phyloP scores from a whole-genome alignment of 768 basidiomycete genomes.

The Pseudohyphozyma bogoriensis region DNA sequence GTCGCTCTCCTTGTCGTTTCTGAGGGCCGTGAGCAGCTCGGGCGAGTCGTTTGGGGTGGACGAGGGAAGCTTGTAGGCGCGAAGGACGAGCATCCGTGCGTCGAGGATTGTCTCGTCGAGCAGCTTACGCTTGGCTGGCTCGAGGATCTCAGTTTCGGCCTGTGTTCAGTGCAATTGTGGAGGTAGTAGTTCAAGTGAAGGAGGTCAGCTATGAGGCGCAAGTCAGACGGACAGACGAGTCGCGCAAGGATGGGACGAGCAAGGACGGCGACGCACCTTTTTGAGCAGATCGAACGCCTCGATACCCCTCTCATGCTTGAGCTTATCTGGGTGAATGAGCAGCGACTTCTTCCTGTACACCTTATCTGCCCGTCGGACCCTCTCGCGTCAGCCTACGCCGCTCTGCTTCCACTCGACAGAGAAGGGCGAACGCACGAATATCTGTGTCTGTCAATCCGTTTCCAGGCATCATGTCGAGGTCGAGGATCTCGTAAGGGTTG shows the following conservation, averaged over 20 bases:
- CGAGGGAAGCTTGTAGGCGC: slow-evolving; percentile 49
- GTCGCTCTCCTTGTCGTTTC: neutral
- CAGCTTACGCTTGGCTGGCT: slow-evolving; percentile 30
- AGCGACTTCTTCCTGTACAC: slow-evolving; percentile 41
- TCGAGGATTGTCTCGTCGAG: slow-evolving; percentile 59
- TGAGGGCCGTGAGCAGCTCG: slow-evolving; percentile 37
- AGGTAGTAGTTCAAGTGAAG: neutral
- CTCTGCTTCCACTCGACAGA: slow-evolving; percentile 23
- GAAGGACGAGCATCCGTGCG: slow-evolving; percentile 57
- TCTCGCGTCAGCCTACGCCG: neutral
- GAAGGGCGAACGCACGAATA: slow-evolving; percentile 40
- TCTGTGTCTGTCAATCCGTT: slow-evolving; percentile 51
- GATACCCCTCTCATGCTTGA: slow-evolving; percentile 53
- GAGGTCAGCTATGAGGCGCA: no score
- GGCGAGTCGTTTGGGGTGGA: slow-evolving; percentile 54
- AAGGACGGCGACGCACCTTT: slow-evolving; percentile 51
- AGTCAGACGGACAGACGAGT: neutral
- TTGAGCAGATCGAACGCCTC: slow-evolving; percentile 90
- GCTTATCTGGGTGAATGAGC: slow-evolving; percentile 97
- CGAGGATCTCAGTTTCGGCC: slow-evolving; percentile 69
- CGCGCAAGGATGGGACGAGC: neutral
- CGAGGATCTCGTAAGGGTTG: slow-evolving; percentile 91
- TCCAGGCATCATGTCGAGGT: slow-evolving; percentile 55
- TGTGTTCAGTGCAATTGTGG: slow-evolving; percentile 38
- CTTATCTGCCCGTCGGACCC: neutral